phyloP scores from a whole-genome alignment of 345 rosid species.

The Kandelia obovata region DNA sequence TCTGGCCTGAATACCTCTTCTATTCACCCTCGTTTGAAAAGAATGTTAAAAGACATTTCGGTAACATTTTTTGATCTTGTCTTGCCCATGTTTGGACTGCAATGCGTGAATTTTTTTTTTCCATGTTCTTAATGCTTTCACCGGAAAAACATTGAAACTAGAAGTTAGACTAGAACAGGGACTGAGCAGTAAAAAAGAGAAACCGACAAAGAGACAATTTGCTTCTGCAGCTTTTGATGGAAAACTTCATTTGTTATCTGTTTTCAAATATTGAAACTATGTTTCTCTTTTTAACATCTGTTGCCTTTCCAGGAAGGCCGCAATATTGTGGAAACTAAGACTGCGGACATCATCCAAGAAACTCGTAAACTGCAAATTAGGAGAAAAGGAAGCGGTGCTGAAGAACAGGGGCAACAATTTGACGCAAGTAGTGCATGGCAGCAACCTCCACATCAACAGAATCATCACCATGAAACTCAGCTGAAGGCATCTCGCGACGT shows the following conservation, averaged over 20 bases:
- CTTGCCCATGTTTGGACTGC: background rate
- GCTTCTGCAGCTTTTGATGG: background rate
- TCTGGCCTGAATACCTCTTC: no score
- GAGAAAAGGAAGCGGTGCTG: conserved; percentile 52
- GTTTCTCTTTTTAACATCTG: background rate
- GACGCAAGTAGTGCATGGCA: conserved; percentile 50
- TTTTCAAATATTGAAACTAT: background rate
- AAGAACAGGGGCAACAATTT: conserved; percentile 34
- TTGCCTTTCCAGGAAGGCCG: conserved; percentile 67
- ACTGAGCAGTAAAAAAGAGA: background rate
- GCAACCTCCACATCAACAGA: conserved; percentile 38
- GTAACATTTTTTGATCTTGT: background rate
- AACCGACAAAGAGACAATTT: background rate
- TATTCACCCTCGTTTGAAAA: no score
- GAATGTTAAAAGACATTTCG: no score
- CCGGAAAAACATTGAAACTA: background rate
- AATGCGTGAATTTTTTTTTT: no score
- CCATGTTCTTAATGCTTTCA: background rate
- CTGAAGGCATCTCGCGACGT: conserved; percentile 99
- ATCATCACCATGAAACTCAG: conserved; percentile 67
- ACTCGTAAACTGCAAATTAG: conserved; percentile 67
- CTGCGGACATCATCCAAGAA: conserved; percentile 71
- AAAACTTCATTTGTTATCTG: background rate
- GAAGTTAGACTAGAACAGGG: background rate
- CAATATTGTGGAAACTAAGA: conserved; percentile 71